A percentile compares a stretch with the other conserved stretches of the same genome.
These are phyloP conservation scores for Linnemannia exigua DNA, from an alignment of 192 early-diverging fungal genomes.

Conservation along the genomic window DNA sequence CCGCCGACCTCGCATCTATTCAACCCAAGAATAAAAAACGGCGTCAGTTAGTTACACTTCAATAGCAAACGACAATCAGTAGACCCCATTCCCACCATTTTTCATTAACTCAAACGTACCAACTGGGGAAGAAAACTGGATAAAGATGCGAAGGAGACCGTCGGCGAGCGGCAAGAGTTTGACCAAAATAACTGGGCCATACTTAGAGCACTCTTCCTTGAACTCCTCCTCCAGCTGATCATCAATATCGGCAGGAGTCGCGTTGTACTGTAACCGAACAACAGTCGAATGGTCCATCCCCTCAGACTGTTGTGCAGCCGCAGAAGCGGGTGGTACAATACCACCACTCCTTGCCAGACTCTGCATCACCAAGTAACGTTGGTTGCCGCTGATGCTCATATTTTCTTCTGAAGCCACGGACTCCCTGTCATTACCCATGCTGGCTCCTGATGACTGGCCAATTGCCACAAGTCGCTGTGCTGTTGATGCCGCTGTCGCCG, in stretches of 20 bases:
- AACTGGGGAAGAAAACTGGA: constrained; percentile 73
- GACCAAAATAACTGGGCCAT: constrained; percentile 73
- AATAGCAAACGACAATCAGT: background rate
- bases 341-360: constrained; percentile 65
- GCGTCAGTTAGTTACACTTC: background rate
- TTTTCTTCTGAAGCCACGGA: constrained; percentile 69
- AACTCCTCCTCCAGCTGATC: constrained; percentile 88
- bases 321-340: constrained; percentile 31
- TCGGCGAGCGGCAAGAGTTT: constrained; percentile 50
- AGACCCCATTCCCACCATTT: background rate
- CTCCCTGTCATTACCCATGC: constrained; percentile 49
- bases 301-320: background rate
- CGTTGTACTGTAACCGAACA: constrained; percentile 78
- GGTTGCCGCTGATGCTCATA: constrained; percentile 66
- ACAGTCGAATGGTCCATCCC: constrained; percentile 62
- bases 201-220: constrained; percentile 85
- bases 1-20: constrained; percentile 71
- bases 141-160: constrained; percentile 80
- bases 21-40: constrained; percentile 1
- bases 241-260: constrained; percentile 81
- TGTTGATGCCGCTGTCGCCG: constrained; percentile 62
- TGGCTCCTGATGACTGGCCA: constrained; percentile 45
- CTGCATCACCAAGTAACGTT: constrained; percentile 81
- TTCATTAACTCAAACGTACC: constrained; percentile 48
- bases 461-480: constrained; percentile 61